Base-by-base conservation (phyloP, 2,329 filamentous ascomycete species). In the Ceratocystis alfenasii region DNA sequence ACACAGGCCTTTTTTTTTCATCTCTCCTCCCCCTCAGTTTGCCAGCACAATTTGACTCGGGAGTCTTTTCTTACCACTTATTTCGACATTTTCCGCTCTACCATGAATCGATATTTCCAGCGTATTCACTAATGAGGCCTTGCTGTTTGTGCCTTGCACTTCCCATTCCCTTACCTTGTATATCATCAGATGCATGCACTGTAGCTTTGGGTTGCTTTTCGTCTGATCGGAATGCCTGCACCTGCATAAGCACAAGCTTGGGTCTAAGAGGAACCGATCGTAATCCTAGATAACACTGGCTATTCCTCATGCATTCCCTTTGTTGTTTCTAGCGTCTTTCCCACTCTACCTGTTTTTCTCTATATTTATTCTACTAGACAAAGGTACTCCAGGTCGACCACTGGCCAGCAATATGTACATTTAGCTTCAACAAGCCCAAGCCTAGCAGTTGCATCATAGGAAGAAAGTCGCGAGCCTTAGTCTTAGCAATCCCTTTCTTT, bases 201-300 rank as follows among this genome's bases (percentile, higher is more conserved):
- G 55, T 36, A 59, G 55, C 22, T 59, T 59, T 53, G 48, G 10
- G 20, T 28, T 59, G 30, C 12, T 59, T 59, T 59, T 59, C 55
- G 33, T 59, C 55, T 15, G 55, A 36, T 59, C 55, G 5, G 55
- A 8, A 59, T 59, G 55, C 55, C 17, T 59, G 55, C 55, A 33
- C 55, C 7, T 59, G 55, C 55, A 59, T 36, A 33, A 59, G 55
- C 55, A 59, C 55, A 59, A 41, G 36, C 55, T 59, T 59, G 55
- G 55, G 25, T 59, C 28, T 59, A 20, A 59, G 55, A 59, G 25
- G 25, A 33, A 17, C 48, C 48, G 22, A n/a, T n/a, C 48, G 22
- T 53, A 59, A n/a, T 30, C 55, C 55, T 59, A 30, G 15, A 59
- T 10, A 22, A 10, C 48, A 53, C 48, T 28, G 12, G 5, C 20